Percentiles rank a stretch among this genome's conserved stretches.
Conservation (phyloP, 176 grass and related monocot species). For the Carex kokanica region DNA sequence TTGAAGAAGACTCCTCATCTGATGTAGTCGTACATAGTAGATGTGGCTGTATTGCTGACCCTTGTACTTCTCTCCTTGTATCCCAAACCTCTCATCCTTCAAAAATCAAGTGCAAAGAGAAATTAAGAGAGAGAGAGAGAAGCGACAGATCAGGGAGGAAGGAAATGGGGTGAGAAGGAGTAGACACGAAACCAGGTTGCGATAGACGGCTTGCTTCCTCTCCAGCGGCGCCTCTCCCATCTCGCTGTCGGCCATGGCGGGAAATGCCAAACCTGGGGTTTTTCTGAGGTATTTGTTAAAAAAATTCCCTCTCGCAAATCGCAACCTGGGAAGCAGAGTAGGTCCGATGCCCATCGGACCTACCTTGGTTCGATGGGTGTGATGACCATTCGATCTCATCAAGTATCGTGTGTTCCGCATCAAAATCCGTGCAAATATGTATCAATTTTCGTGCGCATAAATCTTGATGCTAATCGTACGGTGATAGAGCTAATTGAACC, state of each 20-base stretch:
- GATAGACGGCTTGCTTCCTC: conserved; percentile 75
- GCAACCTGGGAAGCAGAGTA: too few species aligned
- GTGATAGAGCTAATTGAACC: too few species aligned
- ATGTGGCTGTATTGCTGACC: conserved; percentile 98
- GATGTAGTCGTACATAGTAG: conserved; percentile 88
- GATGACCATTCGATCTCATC: too few species aligned
- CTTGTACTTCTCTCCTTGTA: conserved; percentile 85
- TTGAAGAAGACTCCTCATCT: conserved; percentile 67
- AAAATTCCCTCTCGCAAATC: background rate
- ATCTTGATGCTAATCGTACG: too few species aligned
- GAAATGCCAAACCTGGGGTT: conserved; percentile 2
- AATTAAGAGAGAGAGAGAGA: background rate
- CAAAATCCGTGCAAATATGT: too few species aligned
- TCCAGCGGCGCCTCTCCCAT: conserved; percentile 50
- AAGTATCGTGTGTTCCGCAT: too few species aligned
- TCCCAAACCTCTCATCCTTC: conserved; percentile 80
- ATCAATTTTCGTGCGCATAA: too few species aligned
- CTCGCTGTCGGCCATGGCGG: conserved; percentile 26
- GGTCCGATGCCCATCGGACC: too few species aligned
- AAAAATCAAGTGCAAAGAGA: conserved; percentile 10
- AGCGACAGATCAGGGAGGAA: background rate
- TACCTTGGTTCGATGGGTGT: too few species aligned
- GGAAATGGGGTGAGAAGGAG: background rate
- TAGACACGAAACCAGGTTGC: conserved; percentile 47
- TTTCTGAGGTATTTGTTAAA: background rate